Evolutionary conservation across 225 moss, liverwort and hornwort species (phyloP).

Genomic region (Marchantia paleacea): DNA sequence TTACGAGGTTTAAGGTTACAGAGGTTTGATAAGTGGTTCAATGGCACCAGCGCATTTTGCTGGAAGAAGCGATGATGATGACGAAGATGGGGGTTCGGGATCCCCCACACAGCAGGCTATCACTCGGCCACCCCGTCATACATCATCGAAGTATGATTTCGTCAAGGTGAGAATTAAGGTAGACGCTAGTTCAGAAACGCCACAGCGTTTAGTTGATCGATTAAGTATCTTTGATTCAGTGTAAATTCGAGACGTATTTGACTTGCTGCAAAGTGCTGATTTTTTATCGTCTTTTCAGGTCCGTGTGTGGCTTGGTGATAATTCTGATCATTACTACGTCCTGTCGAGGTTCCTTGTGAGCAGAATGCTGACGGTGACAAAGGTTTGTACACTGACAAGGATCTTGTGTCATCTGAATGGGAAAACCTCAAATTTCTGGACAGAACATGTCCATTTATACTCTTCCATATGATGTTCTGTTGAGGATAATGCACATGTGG

Average conservation of each 20-base stretch:
- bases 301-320: slow-evolving; percentile 93
- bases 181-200: not conserved
- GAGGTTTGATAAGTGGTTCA: not conserved
- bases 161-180: slow-evolving; percentile 61
- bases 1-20: not conserved
- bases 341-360: slow-evolving; percentile 94
- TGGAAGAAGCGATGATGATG: slow-evolving; percentile 14
- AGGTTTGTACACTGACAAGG: slow-evolving; percentile 44
- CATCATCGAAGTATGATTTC: slow-evolving; percentile 95
- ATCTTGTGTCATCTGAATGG: not conserved
- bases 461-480: not conserved
- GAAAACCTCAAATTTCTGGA: not conserved
- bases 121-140: slow-evolving; percentile 65
- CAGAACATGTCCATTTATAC: not conserved
- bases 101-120: slow-evolving; percentile 37
- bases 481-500: not conserved
- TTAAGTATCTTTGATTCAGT: not conserved
- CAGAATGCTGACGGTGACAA: slow-evolving; percentile 97
- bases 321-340: slow-evolving; percentile 95
- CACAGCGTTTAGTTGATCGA: not conserved
- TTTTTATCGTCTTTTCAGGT: slow-evolving; percentile 50
- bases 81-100: not conserved
- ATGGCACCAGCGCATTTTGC: slow-evolving; percentile 12
- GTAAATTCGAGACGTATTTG: not conserved
- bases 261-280: not conserved